Conservation (phyloP, 2,329 filamentous ascomycete species). For the Cladosporium sp. region DNA sequence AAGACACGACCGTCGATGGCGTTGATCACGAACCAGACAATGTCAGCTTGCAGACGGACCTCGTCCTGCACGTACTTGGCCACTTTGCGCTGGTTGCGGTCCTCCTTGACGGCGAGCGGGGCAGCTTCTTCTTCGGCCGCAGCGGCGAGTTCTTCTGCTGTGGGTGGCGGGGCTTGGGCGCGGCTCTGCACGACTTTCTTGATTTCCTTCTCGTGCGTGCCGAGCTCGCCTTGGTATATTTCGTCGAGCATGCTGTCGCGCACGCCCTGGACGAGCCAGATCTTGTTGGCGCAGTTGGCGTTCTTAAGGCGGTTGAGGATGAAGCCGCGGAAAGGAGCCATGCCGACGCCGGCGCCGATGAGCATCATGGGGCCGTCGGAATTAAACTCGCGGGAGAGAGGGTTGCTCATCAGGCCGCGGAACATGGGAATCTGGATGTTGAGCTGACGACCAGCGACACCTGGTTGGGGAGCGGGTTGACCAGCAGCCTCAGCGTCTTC, state of each 20-base stretch:
- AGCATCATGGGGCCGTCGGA: slow-evolving; percentile 96
- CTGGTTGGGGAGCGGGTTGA: slow-evolving; percentile 45
- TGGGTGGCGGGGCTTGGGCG: slow-evolving; percentile 30
- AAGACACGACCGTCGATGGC: slow-evolving; percentile 94
- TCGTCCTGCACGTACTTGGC: slow-evolving; percentile 96
- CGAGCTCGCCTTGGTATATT: slow-evolving; percentile 95
- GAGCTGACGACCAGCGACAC: slow-evolving; percentile 41
- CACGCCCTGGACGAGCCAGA: slow-evolving; percentile 93
- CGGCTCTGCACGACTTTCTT: slow-evolving; percentile 55
- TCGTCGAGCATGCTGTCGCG: slow-evolving; percentile 95
- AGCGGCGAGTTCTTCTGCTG: slow-evolving; percentile 33
- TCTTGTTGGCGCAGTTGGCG: slow-evolving; percentile 95
- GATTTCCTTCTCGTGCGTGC: slow-evolving; percentile 71
- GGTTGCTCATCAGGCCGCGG: slow-evolving; percentile 96
- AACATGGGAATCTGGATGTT: slow-evolving; percentile 92
- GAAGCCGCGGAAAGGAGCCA: slow-evolving; percentile 96
- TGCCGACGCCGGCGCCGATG: slow-evolving; percentile 93
- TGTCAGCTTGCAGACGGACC: slow-evolving; percentile 83
- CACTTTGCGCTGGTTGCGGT: slow-evolving; percentile 56
- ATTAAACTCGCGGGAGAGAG: slow-evolving; percentile 86
- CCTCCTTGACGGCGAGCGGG: slow-evolving; percentile 15
- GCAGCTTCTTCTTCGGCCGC: slow-evolving; percentile 65
- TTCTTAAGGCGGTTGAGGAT: slow-evolving; percentile 92
- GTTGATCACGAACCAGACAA: slow-evolving; percentile 99
- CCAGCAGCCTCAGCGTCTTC: slow-evolving; percentile 40